Percentiles rank a stretch among this genome's conserved stretches.
These are phyloP conservation scores for Tulasnella sp. DNA, from an alignment of 768 basidiomycete species.

Conservation along the genomic window DNA sequence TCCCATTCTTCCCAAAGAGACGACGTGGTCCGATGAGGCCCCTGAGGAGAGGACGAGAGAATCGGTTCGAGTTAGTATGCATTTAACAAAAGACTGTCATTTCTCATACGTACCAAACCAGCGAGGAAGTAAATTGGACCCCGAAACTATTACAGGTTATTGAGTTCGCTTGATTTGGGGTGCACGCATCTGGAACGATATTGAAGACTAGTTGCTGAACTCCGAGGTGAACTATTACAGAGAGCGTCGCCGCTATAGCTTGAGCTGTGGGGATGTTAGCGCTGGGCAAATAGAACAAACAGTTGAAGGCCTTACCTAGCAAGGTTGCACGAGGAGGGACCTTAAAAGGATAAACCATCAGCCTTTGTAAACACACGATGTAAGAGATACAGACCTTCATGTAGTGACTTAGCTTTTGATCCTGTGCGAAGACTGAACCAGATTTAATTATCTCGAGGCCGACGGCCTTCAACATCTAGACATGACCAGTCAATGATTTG, in stretches of 20 bases:
- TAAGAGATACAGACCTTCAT: neutral
- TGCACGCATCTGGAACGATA: conserved; percentile 36
- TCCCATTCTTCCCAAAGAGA: conserved; percentile 33
- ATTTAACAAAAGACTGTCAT: conserved; percentile 19
- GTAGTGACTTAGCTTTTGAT: neutral
- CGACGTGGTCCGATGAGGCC: conserved; percentile 41
- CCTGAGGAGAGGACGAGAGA: conserved; percentile 26
- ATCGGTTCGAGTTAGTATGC: neutral
- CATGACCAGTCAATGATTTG: conserved; percentile 24
- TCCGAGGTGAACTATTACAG: conserved; percentile 34
- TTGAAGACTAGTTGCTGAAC: conserved; percentile 35
- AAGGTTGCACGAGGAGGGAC: conserved; percentile 40
- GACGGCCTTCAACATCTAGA: conserved; percentile 24
- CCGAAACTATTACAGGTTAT: conserved; percentile 36
- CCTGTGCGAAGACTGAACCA: neutral
- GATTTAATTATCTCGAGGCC: neutral
- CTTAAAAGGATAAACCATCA: conserved; percentile 37
- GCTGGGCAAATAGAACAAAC: neutral
- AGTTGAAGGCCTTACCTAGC: conserved; percentile 22
- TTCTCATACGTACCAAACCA: conserved; percentile 34
- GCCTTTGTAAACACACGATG: neutral
- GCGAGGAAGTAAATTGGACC: conserved; percentile 36
- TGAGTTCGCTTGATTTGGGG: conserved; percentile 27
- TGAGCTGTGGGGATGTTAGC: conserved; percentile 32
- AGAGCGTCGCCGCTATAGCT: conserved; percentile 30